Percentiles rank a stretch among this genome's conserved stretches.
Evolutionary conservation across 495 filamentous ascomycete genomes (phyloP).

Genomic region (Penicillium paxilli): DNA sequence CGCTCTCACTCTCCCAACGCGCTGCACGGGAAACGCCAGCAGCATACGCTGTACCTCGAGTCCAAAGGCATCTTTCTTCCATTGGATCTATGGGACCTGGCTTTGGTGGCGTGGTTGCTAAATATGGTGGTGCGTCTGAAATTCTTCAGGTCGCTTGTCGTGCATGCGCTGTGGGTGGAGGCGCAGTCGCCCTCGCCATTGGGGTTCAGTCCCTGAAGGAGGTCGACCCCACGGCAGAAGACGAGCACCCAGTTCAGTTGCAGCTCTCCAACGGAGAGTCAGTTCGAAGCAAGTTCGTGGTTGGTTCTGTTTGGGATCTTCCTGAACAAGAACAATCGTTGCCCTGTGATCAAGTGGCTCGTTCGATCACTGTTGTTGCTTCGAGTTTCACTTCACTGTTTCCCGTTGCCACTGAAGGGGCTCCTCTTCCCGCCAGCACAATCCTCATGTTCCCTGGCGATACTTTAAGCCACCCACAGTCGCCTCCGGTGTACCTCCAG

Average conservation of each 20-base stretch:
- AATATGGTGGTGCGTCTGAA: slow-evolving; percentile 93
- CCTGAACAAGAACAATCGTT: slow-evolving; percentile 16
- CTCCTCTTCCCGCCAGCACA: slow-evolving; percentile 69
- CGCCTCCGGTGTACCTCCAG: slow-evolving; percentile 67
- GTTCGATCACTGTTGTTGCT: slow-evolving; percentile 64
- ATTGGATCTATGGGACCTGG: slow-evolving; percentile 85
- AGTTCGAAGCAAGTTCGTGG: slow-evolving; percentile 57
- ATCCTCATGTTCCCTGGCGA: slow-evolving; percentile 69
- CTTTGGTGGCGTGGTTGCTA: slow-evolving; percentile 81
- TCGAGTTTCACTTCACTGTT: slow-evolving; percentile 69
- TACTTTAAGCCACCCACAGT: slow-evolving; percentile 36
- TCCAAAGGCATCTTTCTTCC: slow-evolving; percentile 80
- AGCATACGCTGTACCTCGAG: slow-evolving; percentile 62
- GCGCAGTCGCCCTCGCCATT: slow-evolving; percentile 80
- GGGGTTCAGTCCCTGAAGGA: slow-evolving; percentile 48
- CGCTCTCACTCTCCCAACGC: slow-evolving; percentile 74
- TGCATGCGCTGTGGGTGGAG: slow-evolving; percentile 88
- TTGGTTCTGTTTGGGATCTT: slow-evolving; percentile 50
- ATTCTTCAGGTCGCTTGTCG: slow-evolving; percentile 91
- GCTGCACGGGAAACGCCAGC: slow-evolving; percentile 57
- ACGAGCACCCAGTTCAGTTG: slow-evolving; percentile 38
- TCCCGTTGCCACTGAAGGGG: slow-evolving; percentile 68
- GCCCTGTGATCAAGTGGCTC: slow-evolving; percentile 31
- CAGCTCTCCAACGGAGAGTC: slow-evolving; percentile 60
- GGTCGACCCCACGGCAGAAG: slow-evolving; percentile 17